A percentile compares a stretch with the other conserved stretches of the same genome.
Conservation (phyloP, 495 filamentous ascomycete species). For the Aspergillus ostianus region DNA sequence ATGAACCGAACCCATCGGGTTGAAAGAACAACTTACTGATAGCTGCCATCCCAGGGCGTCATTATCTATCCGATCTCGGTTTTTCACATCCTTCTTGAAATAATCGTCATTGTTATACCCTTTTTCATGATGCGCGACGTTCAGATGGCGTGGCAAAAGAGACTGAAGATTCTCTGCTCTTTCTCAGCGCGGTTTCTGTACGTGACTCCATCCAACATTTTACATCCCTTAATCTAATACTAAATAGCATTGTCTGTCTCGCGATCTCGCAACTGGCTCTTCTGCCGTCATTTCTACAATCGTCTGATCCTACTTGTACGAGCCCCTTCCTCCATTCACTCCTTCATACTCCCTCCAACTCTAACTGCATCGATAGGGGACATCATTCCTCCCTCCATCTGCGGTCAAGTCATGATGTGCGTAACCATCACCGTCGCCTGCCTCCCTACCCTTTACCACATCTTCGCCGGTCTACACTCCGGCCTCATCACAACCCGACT, state of each 20-base stretch:
- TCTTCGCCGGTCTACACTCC: slow-evolving; percentile 36
- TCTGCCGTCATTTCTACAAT: slow-evolving; percentile 22
- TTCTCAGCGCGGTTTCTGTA: slow-evolving; percentile 24
- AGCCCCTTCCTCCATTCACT: neutral
- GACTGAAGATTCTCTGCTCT: slow-evolving; percentile 25
- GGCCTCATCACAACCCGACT: slow-evolving; percentile 32
- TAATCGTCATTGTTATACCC: slow-evolving; percentile 17
- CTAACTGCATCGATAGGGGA: slow-evolving; percentile 17
- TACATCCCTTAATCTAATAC: neutral
- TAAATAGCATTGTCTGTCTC: slow-evolving; percentile 20
- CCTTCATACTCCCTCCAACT: neutral
- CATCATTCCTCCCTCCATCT: slow-evolving; percentile 12
- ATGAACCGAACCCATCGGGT: neutral
- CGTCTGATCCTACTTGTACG: slow-evolving; percentile 24
- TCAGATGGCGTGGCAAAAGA: slow-evolving; percentile 20
- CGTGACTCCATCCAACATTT: neutral
- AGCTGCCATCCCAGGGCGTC: slow-evolving; percentile 7
- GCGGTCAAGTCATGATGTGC: slow-evolving; percentile 28
- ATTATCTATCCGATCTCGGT: slow-evolving; percentile 24
- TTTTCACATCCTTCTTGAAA: slow-evolving; percentile 26
- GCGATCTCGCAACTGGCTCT: slow-evolving; percentile 22
- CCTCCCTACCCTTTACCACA: slow-evolving; percentile 36
- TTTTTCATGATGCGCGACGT: slow-evolving; percentile 31
- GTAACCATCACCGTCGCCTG: slow-evolving; percentile 30
- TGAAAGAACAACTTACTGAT: neutral